Conservation (phyloP, 768 basidiomycete genomes). For the Tubosaeta brunneosetosa region DNA sequence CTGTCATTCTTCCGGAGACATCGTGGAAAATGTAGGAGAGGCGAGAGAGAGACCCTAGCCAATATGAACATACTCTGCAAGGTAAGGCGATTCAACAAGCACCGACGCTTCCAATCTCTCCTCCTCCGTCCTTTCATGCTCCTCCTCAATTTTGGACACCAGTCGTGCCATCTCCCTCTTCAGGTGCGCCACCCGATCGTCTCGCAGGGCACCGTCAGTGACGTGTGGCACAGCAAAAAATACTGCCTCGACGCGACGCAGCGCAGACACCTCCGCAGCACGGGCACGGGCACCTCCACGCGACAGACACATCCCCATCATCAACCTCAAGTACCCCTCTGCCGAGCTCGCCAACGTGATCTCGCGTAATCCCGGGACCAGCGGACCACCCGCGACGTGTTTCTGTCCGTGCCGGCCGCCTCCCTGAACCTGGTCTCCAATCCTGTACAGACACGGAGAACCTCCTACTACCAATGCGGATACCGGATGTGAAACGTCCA, state of each 20-base stretch:
- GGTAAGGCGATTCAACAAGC: constrained; percentile 7
- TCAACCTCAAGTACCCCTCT: constrained; percentile 5
- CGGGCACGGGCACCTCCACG: constrained; percentile 3
- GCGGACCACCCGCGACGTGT: background rate
- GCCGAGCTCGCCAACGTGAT: constrained; percentile 16
- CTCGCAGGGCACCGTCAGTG: background rate
- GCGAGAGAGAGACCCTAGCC: background rate
- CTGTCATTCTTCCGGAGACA: background rate
- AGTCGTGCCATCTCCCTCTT: background rate
- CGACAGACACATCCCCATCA: constrained; percentile 10
- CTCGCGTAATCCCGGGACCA: constrained; percentile 11
- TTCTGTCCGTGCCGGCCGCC: background rate
- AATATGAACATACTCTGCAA: constrained; percentile 7
- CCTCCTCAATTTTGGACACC: background rate
- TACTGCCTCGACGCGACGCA: constrained; percentile 7
- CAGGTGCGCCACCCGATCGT: background rate
- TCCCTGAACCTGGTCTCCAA: background rate
- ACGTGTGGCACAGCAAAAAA: constrained; percentile 13
- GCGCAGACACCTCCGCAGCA: constrained; percentile 1
- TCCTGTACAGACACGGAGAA: background rate
- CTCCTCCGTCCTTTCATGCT: background rate
- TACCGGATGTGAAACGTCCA: constrained; percentile 1
- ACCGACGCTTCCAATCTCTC: constrained; percentile 5
- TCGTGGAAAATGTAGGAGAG: background rate
- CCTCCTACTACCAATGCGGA: background rate